Conservation (phyloP, 371 early-diverging fungal species). For the Apophysomyces trapeziformis region DNA sequence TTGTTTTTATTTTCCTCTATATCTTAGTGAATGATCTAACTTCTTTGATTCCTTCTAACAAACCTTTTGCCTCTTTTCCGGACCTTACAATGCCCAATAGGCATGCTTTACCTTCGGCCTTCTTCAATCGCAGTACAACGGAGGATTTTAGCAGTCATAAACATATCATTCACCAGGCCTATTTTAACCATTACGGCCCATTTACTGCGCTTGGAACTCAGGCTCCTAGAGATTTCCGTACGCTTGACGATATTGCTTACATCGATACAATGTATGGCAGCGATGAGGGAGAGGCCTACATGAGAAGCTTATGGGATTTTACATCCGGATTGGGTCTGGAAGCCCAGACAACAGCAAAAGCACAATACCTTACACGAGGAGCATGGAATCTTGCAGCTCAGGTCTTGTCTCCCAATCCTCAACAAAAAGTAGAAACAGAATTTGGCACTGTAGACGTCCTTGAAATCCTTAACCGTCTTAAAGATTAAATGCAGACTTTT, state of each 20-base stretch:
- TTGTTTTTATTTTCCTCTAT: background rate
- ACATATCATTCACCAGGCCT: conserved; percentile 47
- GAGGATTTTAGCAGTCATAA: conserved; percentile 46
- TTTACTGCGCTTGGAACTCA: conserved; percentile 53
- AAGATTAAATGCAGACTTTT: background rate
- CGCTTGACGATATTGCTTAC: conserved; percentile 47
- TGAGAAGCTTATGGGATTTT: conserved; percentile 66
- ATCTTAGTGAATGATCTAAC: conserved; percentile 27
- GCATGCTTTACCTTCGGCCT: conserved; percentile 51
- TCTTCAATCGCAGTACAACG: conserved; percentile 30
- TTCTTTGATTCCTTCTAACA: conserved; percentile 31
- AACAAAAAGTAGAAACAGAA: conserved; percentile 22
- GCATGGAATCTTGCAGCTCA: conserved; percentile 34
- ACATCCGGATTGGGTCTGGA: conserved; percentile 42
- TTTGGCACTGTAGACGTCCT: conserved; percentile 35
- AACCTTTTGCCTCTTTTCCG: conserved; percentile 40
- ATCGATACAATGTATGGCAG: conserved; percentile 66
- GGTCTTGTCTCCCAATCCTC: conserved; percentile 9
- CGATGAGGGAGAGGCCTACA: conserved; percentile 67
- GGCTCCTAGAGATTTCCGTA: conserved; percentile 53
- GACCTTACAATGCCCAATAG: conserved; percentile 41
- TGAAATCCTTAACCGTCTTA: background rate
- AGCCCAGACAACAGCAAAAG: conserved; percentile 20
- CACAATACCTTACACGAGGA: conserved; percentile 26
- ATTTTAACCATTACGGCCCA: conserved; percentile 58